Evolutionary conservation across 352 stramenopile genomes (phyloP), one percentile per base, ranked within the genome.

Genomic region (Stephanocyclus meneghinianus): DNA sequence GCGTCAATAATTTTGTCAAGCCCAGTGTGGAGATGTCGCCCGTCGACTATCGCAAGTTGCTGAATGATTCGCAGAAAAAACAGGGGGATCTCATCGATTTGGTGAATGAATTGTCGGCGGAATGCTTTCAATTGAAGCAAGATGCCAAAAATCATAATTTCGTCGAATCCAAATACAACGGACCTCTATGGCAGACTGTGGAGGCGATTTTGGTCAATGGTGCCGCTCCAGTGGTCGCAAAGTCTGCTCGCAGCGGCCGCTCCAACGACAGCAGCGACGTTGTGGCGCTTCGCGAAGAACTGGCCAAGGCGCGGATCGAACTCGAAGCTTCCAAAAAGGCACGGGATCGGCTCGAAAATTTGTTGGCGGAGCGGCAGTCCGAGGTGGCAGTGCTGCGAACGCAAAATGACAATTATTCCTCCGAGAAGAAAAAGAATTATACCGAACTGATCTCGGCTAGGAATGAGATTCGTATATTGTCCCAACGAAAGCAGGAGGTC

Each of bases 351-450:
- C 40, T 81, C 0, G 80, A 91, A 70, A 86, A 74, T 76, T 44
- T 66, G 1, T 75, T 82, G 13, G 35, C 71, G 7, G 85, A 91
- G 51, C 50, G 75, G 35, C 72, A 83, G 56, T 90, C 82, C 0
- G 85, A 92, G 61, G 73, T 89, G 9, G 71, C 80, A 26, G 66
- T 85, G 45, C 59, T 91, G 6, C 69, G 74, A 56, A 90, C 72
- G 35, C 79, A 91, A 75, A 86, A 83, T 77, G 84, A 90, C 66
- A 81, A 86, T 65, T 73, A 86, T 53, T 48, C 35, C 32, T 71
- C 67, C 9, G 75, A 91, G 57, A 85, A 86, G 47, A 85, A 85
- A 53, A 80, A 71, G 63, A 71, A 87, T 53, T 68, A 76, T 35
- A 35, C 79, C 45, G 78, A 92, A 32, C 35, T 91, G 8, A 71